Conservation (phyloP, 1,139 yeast genomes). For the Candida pseudoviswanathii region DNA sequence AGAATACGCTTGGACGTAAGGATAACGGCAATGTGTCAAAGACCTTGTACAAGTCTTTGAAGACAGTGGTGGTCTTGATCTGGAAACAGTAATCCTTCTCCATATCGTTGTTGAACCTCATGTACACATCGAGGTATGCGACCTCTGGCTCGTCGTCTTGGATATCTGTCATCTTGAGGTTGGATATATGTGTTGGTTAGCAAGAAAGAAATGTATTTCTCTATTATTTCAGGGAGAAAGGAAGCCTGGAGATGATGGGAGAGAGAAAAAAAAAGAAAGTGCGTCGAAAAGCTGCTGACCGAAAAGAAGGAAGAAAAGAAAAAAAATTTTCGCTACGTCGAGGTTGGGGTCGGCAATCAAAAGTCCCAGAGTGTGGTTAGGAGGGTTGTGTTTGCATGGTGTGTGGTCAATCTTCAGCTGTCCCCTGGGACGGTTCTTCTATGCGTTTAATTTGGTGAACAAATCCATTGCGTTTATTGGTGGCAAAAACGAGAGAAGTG, state of each 20-base stretch:
- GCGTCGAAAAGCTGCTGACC: not conserved
- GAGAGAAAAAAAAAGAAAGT: not conserved
- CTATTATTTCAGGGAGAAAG: constrained; percentile 1
- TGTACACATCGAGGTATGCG: constrained; percentile 61
- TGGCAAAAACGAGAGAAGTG: no score
- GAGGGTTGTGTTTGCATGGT: not conserved
- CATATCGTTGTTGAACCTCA: constrained; percentile 80
- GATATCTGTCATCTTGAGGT: constrained; percentile 1
- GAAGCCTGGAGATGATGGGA: constrained; percentile 3
- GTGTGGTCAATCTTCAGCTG: no score
- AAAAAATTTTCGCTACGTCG: not conserved
- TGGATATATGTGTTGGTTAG: not conserved
- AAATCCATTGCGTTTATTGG: no score
- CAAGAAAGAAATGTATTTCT: not conserved
- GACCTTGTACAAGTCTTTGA: constrained; percentile 60
- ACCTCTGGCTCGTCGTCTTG: constrained; percentile 18
- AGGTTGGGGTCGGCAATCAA: not conserved
- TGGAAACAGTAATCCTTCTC: constrained; percentile 92
- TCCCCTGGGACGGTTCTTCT: no score
- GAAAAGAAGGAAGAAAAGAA: not conserved
- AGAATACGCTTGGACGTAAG: constrained; percentile 78
- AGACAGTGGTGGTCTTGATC: constrained; percentile 57
- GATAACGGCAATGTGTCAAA: constrained; percentile 71
- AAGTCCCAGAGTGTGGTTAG: not conserved
- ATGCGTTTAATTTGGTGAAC: no score